phyloP scores from a whole-genome alignment of 2,329 filamentous ascomycete species.

The Dryadomyces quercus-mongolicae region DNA sequence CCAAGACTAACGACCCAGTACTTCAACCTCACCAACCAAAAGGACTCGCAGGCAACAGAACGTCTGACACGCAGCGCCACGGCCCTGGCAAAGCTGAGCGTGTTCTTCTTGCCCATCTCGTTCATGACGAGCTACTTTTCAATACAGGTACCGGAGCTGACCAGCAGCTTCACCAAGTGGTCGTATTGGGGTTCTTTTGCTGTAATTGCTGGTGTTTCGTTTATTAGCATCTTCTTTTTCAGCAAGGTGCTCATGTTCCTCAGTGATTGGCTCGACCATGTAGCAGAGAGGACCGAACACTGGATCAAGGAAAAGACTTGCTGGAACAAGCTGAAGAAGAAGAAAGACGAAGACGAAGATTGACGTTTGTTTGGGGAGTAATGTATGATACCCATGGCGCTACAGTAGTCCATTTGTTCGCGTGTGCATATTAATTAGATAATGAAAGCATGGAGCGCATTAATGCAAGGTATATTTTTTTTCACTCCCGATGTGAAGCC shows the following conservation, averaged over 20 bases:
- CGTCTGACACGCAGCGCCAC: constrained; percentile 60
- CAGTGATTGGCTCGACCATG: constrained; percentile 30
- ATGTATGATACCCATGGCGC: not conserved
- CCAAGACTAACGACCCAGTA: constrained; percentile 34
- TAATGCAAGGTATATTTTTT: no score
- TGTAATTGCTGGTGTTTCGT: constrained; percentile 47
- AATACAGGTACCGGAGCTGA: constrained; percentile 46
- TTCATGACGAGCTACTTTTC: constrained; percentile 67
- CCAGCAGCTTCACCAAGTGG: constrained; percentile 42
- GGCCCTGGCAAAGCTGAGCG: constrained; percentile 60
- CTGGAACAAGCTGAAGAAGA: not conserved
- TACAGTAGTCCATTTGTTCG: no score
- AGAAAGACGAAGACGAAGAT: not conserved
- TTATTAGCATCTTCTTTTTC: constrained; percentile 44
- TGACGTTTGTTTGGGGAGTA: not conserved
- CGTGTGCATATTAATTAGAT: no score
- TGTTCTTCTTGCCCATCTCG: constrained; percentile 63
- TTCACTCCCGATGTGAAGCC: no score
- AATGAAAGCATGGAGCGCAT: no score
- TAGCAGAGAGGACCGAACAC: not conserved
- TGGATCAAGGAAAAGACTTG: not conserved
- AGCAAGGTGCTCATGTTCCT: constrained; percentile 31
- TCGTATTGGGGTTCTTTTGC: constrained; percentile 60
- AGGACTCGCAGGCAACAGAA: constrained; percentile 61
- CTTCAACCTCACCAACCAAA: constrained; percentile 66